Base-by-base conservation (phyloP, 2,329 filamentous ascomycete species). In the Neofusicoccum sp. region DNA sequence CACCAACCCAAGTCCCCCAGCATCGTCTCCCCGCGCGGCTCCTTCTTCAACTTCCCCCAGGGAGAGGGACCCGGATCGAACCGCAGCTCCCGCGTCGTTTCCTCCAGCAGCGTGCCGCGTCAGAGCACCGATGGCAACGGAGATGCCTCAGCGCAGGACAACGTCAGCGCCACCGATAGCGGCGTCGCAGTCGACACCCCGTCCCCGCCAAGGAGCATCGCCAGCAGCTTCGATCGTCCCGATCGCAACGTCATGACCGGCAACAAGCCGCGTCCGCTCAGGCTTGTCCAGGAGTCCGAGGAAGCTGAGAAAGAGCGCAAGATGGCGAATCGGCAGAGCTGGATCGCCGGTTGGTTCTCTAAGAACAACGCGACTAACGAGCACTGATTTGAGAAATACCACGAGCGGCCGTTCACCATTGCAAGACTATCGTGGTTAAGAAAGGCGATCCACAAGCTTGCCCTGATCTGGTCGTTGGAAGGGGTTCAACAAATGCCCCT, bases 201-300 rank as follows among this genome's bases (percentile, higher is more conserved):
- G 0, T 73, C 70, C 36, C 85, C 85, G 8, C 84, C 85, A 2
- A 83, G 84, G 62, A 89, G 90, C 78, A 86, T 77, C 11, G 74
- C 77, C 9, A 76, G 71, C 63, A 70, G 67, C 33, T 69, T 68
- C 45, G 75, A 76, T 22, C 36, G 66, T 12, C 56, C 56, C 47
- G 66, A 68, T 33, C 69, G 70, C 3, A 76, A 76, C 12, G 73
- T 80, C 16, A 82, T 83, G 79, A 78, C 79, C 29, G 81, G 81
- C 44, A 81, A 88, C 71, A 95, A 95, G 77, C 88, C 96, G 64
- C 85, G 93, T 39, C 94, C 94, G 6, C 80, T 99, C 67, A 85
- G 94, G 14, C 83, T 99, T 34, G 93, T 98, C 50, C 91, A 95
- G 77, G 92, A 96, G 78, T 89, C 69, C 14, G 68, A 69, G 22